Conservation (phyloP, 1,284 basidiomycete genomes). For the Spongispora temasekensis region DNA sequence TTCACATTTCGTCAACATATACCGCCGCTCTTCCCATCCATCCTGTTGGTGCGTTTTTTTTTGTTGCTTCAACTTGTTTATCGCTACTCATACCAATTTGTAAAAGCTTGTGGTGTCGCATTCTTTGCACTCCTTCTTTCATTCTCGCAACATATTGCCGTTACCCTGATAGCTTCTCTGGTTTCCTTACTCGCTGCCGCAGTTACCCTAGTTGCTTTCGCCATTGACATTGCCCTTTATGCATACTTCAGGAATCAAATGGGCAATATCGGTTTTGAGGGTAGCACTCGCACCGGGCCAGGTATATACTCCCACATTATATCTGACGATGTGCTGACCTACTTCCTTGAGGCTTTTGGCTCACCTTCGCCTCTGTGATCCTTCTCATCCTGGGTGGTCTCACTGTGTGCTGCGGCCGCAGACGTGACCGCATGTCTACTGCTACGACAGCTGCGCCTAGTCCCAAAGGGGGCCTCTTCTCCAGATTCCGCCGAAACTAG, state of each 20-base stretch:
- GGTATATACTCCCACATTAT: conserved; percentile 42
- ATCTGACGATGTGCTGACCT: neutral
- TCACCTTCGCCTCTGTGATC: conserved; percentile 68
- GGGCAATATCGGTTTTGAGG: conserved; percentile 46
- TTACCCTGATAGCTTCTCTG: conserved; percentile 61
- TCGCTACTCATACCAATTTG: no score
- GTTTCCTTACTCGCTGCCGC: conserved; percentile 65
- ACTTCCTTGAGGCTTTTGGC: conserved; percentile 60
- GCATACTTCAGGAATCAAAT: conserved; percentile 60
- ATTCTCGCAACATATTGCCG: conserved; percentile 59
- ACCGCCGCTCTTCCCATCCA: conserved; percentile 73
- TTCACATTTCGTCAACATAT: conserved; percentile 58
- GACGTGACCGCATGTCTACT: conserved; percentile 47
- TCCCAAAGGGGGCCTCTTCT: conserved; percentile 19
- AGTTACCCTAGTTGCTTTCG: conserved; percentile 68
- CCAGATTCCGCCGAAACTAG: conserved; percentile 27
- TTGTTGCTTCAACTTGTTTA: neutral
- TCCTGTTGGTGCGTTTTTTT: conserved; percentile 56
- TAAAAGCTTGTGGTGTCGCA: conserved; percentile 59
- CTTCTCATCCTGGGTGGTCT: conserved; percentile 63
- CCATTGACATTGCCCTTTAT: conserved; percentile 73
- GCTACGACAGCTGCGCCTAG: conserved; percentile 37
- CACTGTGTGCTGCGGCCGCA: conserved; percentile 69
- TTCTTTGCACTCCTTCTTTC: conserved; percentile 65
- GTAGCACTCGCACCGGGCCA: conserved; percentile 52